These are phyloP conservation scores for Sporothrix inflata DNA, from an alignment of 2,329 filamentous ascomycete species.

Conservation along the genomic window DNA sequence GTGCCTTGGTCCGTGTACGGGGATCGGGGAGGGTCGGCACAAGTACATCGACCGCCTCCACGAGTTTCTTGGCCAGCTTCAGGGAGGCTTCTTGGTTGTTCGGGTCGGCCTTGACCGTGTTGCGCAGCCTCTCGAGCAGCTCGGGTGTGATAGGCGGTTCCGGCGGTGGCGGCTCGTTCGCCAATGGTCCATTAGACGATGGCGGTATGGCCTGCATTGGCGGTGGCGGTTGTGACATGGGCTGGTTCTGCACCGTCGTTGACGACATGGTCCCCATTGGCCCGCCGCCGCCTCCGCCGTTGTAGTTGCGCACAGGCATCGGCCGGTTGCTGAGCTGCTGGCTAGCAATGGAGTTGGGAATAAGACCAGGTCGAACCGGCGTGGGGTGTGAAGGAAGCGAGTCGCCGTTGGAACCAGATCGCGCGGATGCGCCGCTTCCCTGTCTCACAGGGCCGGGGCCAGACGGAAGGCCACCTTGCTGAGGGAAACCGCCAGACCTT, in stretches of 20 bases:
- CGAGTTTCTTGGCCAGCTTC: conserved; percentile 76
- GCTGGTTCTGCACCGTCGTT: conserved; percentile 30
- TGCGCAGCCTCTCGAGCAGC: conserved; percentile 76
- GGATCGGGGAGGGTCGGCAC: conserved; percentile 68
- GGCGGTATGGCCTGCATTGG: conserved; percentile 36
- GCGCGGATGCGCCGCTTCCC: conserved; percentile 39
- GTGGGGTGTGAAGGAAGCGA: conserved; percentile 62
- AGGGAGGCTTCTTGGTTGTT: conserved; percentile 73
- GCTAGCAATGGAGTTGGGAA: conserved; percentile 61
- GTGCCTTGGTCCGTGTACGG: conserved; percentile 70
- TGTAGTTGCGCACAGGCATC: conserved; percentile 60
- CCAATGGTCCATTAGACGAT: conserved; percentile 27
- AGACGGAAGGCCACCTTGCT: conserved; percentile 29
- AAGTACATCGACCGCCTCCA: conserved; percentile 81
- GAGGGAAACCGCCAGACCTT: conserved; percentile 33
- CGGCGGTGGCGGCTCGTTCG: neutral
- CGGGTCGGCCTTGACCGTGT: conserved; percentile 69
- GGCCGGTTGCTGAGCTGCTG: conserved; percentile 57
- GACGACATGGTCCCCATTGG: conserved; percentile 40
- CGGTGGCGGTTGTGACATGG: conserved; percentile 35
- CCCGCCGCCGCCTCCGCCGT: conserved; percentile 33
- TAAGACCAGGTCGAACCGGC: conserved; percentile 65
- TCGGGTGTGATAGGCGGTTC: conserved; percentile 70
- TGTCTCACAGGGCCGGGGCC: conserved; percentile 38
- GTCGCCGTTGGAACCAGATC: conserved; percentile 47